Percentiles rank a stretch among this genome's conserved stretches.
phyloP scores from a whole-genome alignment of 768 basidiomycete genomes.

The Pisolithus orientalis region DNA sequence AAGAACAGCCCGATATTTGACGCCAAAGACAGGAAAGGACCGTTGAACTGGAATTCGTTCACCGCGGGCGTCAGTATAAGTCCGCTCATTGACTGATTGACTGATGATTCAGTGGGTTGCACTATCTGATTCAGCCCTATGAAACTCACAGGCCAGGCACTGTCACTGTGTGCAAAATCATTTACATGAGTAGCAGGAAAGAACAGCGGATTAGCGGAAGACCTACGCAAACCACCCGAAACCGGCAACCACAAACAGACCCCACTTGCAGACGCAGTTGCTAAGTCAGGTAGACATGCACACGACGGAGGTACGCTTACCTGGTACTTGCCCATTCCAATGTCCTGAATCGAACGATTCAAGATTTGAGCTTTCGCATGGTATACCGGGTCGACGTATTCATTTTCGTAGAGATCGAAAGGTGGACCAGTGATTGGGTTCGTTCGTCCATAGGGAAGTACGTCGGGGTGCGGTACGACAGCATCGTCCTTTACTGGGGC shows the following conservation, averaged over 20 bases:
- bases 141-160: slow-evolving; percentile 32
- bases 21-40: slow-evolving; percentile 45
- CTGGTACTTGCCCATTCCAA: slow-evolving; percentile 55
- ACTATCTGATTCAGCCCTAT: neutral
- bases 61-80: slow-evolving; percentile 43
- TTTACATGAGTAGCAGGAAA: neutral
- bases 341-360: slow-evolving; percentile 43
- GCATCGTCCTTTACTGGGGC: neutral
- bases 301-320: slow-evolving; percentile 16
- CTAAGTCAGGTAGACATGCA: neutral
- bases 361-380: slow-evolving; percentile 43
- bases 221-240: slow-evolving; percentile 39
- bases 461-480: neutral
- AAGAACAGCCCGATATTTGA: slow-evolving; percentile 48
- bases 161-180: slow-evolving; percentile 20
- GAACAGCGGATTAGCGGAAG: neutral
- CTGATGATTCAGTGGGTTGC: neutral
- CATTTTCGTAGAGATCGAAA: slow-evolving; percentile 29
- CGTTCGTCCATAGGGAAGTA: neutral
- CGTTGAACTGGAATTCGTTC: slow-evolving; percentile 42
- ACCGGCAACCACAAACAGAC: slow-evolving; percentile 32
- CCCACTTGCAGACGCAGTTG: slow-evolving; percentile 21
- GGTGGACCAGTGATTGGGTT: neutral
- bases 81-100: slow-evolving; percentile 32
- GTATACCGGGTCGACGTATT: slow-evolving; percentile 40